These are phyloP conservation scores for Aphanomyces invadans DNA, from an alignment of 352 stramenopile genomes.

Conservation along the genomic window DNA sequence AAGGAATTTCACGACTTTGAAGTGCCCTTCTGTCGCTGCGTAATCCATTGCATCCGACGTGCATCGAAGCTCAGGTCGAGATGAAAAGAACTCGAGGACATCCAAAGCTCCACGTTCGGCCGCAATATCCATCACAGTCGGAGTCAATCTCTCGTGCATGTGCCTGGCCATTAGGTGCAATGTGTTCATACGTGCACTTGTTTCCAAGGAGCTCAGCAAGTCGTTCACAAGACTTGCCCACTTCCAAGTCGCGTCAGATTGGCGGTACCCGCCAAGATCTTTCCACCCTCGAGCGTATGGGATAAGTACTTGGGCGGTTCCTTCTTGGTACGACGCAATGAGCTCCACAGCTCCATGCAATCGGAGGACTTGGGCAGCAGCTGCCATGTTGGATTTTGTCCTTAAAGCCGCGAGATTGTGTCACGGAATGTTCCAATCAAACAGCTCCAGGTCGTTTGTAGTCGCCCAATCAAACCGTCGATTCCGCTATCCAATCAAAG, in stretches of 20 bases:
- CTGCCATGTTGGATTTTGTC: not conserved
- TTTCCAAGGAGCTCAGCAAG: not conserved
- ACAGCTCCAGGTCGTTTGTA: too few relatives aligned
- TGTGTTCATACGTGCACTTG: not conserved
- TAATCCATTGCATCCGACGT: slow-evolving; percentile 30
- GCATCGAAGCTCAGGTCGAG: not conserved
- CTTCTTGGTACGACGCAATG: slow-evolving; percentile 3
- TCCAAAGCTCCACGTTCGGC: not conserved
- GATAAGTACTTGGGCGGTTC: not conserved
- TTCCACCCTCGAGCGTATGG: not conserved
- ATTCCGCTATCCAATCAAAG: too few relatives aligned
- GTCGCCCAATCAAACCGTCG: not conserved
- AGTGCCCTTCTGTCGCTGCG: slow-evolving; percentile 27
- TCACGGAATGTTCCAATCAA: too few relatives aligned
- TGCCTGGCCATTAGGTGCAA: not conserved
- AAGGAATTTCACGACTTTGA: slow-evolving; percentile 29
- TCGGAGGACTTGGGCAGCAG: not conserved
- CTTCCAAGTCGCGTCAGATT: not conserved
- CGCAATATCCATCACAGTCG: not conserved
- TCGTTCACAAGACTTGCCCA: slow-evolving; percentile 2
- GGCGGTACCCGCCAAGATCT: not conserved
- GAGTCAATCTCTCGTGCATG: not conserved
- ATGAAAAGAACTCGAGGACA: not conserved
- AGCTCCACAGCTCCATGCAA: not conserved
- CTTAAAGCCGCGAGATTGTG: not conserved